Evolutionary conservation across 2,329 filamentous ascomycete genomes (phyloP).

Genomic region (Fusarium stilboides): DNA sequence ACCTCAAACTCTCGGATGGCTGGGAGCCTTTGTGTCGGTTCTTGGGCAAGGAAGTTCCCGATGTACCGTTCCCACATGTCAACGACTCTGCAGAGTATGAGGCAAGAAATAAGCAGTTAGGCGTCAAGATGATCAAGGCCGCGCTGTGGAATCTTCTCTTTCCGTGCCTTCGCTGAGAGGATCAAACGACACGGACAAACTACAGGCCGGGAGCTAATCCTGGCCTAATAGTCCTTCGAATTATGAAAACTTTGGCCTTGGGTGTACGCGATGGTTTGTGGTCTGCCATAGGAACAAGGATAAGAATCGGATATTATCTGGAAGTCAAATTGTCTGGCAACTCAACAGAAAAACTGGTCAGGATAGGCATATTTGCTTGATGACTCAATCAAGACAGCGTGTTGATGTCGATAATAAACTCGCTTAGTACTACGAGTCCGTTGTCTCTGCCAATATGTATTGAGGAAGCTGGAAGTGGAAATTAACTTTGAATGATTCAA

Average conservation of each 20-base stretch:
- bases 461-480: no score
- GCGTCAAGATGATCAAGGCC: constrained; percentile 7
- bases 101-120: neutral
- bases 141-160: constrained; percentile 8
- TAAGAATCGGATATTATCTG: neutral
- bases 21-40: constrained; percentile 56
- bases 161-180: constrained; percentile 9
- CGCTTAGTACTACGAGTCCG: neutral
- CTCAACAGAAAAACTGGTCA: neutral
- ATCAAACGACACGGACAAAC: neutral
- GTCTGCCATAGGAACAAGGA: neutral
- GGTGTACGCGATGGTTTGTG: neutral
- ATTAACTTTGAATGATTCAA: accelerated
- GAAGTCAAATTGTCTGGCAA: neutral
- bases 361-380: neutral
- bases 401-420: neutral
- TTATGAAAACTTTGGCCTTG: no score
- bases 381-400: neutral
- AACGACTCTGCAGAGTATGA: constrained; percentile 45
- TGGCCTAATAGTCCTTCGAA: no score
- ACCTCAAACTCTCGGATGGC: constrained; percentile 50
- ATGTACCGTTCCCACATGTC: constrained; percentile 48
- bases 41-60: constrained; percentile 52
- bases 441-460: neutral
- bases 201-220: neutral